phyloP scores from a whole-genome alignment of 176 grass and related monocot genomes.

The Alloteropsis semialata region DNA sequence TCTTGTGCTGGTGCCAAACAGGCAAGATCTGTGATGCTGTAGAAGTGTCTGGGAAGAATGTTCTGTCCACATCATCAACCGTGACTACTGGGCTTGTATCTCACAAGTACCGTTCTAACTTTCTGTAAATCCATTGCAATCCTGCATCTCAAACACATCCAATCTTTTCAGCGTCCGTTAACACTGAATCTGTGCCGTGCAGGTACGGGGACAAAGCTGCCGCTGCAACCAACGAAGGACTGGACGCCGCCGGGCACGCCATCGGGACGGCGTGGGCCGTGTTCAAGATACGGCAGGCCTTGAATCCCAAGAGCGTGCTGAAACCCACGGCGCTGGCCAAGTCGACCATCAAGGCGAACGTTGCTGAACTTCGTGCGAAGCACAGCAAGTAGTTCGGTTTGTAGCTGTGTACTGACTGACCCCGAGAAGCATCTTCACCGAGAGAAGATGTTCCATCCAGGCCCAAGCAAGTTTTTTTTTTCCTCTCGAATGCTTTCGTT shows the following conservation, averaged over 20 bases:
- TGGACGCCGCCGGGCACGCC: conserved; percentile 70
- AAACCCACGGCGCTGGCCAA: conserved; percentile 52
- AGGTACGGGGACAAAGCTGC: conserved; percentile 87
- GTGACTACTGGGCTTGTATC: conserved; percentile 77
- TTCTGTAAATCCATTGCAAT: not conserved
- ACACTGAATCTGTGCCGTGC: not conserved
- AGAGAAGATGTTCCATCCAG: not conserved
- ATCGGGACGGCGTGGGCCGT: conserved; percentile 63
- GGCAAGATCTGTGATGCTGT: conserved; percentile 80
- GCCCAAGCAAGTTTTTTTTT: not conserved
- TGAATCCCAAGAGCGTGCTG: conserved; percentile 71
- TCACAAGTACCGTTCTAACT: conserved; percentile 59
- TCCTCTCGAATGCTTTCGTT: not conserved
- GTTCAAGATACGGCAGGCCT: conserved; percentile 79
- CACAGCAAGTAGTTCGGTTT: conserved; percentile 17
- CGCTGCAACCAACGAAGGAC: conserved; percentile 52
- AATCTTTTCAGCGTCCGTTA: not conserved
- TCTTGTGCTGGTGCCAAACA: conserved; percentile 24
- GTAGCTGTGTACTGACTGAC: not conserved
- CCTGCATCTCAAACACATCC: not conserved
- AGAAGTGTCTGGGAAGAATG: conserved; percentile 80
- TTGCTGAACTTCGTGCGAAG: conserved; percentile 43
- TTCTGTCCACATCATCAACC: conserved; percentile 78
- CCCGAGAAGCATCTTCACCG: not conserved
- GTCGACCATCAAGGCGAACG: conserved; percentile 43